phyloP scores from a whole-genome alignment of 2,329 filamentous ascomycete species.

The Lachnellula occidentalis region DNA sequence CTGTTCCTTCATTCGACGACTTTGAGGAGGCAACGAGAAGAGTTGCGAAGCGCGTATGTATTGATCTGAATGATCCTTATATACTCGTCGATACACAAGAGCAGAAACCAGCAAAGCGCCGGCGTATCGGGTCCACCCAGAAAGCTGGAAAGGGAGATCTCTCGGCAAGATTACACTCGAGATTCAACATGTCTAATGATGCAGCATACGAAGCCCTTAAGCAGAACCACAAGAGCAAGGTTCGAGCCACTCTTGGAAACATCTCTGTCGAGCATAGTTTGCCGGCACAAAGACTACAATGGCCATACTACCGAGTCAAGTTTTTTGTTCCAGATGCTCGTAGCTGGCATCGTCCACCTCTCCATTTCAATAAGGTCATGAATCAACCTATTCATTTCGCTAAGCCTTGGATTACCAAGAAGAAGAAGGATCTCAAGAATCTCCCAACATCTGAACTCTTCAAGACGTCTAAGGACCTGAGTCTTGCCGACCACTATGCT shows the following conservation, averaged over 20 bases:
- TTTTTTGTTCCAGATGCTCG: constrained; percentile 66
- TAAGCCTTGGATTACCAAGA: constrained; percentile 67
- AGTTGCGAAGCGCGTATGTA: constrained; percentile 69
- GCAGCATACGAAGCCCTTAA: constrained; percentile 93
- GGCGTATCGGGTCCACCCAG: constrained; percentile 43
- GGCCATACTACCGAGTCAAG: constrained; percentile 92
- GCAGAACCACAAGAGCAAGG: constrained; percentile 94
- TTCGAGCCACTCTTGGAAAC: constrained; percentile 85
- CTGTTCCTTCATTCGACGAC: constrained; percentile 71
- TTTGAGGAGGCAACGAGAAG: constrained; percentile 68
- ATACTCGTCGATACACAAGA: constrained; percentile 77
- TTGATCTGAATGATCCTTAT: constrained; percentile 85
- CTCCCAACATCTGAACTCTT: constrained; percentile 76
- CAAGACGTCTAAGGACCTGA: constrained; percentile 72
- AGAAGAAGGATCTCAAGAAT: constrained; percentile 69
- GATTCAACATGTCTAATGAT: constrained; percentile 96
- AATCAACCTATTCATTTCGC: constrained; percentile 68
- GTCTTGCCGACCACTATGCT: constrained; percentile 76
- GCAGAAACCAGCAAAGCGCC: constrained; percentile 57
- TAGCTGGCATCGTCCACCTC: constrained; percentile 77
- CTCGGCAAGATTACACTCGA: constrained; percentile 66
- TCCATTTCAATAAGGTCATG: constrained; percentile 64
- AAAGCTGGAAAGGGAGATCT: constrained; percentile 64
- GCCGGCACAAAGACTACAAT: constrained; percentile 85
- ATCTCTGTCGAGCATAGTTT: constrained; percentile 91